These are phyloP conservation scores for Talaromyces islandicus DNA, from an alignment of 2,329 filamentous ascomycete species.

Conservation along the genomic window DNA sequence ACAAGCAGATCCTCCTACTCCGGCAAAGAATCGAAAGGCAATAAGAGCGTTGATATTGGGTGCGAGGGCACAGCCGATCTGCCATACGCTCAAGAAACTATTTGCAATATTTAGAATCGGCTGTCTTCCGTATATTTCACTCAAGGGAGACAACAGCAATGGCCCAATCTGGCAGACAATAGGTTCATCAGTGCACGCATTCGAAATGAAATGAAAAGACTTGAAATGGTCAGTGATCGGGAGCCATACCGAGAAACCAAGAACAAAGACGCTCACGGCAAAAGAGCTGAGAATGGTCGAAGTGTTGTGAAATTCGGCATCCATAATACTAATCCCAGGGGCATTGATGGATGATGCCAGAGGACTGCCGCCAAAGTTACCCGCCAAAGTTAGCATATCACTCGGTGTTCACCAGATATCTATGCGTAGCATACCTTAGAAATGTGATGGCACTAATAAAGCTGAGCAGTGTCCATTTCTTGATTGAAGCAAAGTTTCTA, in stretches of 20 bases:
- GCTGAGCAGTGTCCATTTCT: neutral
- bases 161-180: conserved; percentile 42
- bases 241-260: neutral
- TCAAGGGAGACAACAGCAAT: conserved; percentile 52
- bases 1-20: conserved; percentile 56
- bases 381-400: neutral
- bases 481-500: neutral
- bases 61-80: conserved; percentile 59
- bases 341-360: conserved; percentile 1
- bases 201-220: neutral
- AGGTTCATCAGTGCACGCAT: neutral
- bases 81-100: conserved; percentile 56
- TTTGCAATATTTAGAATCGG: conserved; percentile 52
- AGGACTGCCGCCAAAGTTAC: neutral
- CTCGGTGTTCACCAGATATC: neutral
- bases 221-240: neutral
- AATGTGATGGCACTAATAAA: conserved; percentile 3
- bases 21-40: conserved; percentile 57
- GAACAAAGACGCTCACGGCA: conserved; percentile 2
- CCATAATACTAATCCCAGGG: neutral
- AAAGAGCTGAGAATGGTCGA: neutral
- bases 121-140: conserved; percentile 58
- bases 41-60: conserved; percentile 51
- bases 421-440: conserved; percentile 1
- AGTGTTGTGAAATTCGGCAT: neutral